Percentiles rank a stretch among this genome's conserved stretches.
These are phyloP conservation scores for Coemansia nantahalensis DNA, from an alignment of 192 early-diverging fungal genomes.

Conservation along the genomic window DNA sequence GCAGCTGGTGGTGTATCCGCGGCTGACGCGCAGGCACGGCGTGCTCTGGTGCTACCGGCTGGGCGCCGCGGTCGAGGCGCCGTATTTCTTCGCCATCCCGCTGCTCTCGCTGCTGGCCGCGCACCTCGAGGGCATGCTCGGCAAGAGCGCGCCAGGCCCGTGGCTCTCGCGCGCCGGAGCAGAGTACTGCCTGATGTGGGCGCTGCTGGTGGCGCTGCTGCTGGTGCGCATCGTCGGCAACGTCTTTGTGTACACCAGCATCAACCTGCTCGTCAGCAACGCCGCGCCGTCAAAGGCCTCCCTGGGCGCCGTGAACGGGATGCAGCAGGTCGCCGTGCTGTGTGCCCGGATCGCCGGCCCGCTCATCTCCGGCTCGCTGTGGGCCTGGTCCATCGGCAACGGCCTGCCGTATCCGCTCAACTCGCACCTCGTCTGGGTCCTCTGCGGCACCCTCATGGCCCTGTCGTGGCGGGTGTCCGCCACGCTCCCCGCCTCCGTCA, in stretches of 20 bases:
- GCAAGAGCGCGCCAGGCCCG: background rate
- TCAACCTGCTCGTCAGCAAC: constrained; percentile 35
- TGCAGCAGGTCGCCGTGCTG: constrained; percentile 33
- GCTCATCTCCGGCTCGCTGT: constrained; percentile 19
- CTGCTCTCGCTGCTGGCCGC: constrained; percentile 3
- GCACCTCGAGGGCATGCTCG: background rate
- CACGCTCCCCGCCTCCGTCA: constrained; percentile 31
- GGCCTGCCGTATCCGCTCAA: constrained; percentile 35
- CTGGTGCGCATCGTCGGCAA: constrained; percentile 17
- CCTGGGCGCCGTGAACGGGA: constrained; percentile 37
- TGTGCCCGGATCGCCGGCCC: constrained; percentile 23
- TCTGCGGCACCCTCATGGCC: constrained; percentile 7
- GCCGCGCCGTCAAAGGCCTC: constrained; percentile 27
- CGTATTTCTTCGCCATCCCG: constrained; percentile 12
- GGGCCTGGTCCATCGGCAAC: constrained; percentile 44
- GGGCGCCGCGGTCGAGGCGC: constrained; percentile 3
- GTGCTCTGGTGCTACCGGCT: constrained; percentile 4
- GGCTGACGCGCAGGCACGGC: constrained; percentile 42
- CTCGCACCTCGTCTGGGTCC: constrained; percentile 35
- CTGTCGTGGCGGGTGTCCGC: constrained; percentile 11
- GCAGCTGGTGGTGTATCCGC: constrained; percentile 54
- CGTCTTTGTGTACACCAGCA: constrained; percentile 30
- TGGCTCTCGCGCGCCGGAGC: background rate
- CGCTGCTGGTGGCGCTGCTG: constrained; percentile 17
- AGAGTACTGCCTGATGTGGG: constrained; percentile 25